Percentiles rank a stretch among this genome's conserved stretches.
These are phyloP conservation scores for Forsythia viridissima DNA, from an alignment of 257 asterid genomes.

Conservation along the genomic window DNA sequence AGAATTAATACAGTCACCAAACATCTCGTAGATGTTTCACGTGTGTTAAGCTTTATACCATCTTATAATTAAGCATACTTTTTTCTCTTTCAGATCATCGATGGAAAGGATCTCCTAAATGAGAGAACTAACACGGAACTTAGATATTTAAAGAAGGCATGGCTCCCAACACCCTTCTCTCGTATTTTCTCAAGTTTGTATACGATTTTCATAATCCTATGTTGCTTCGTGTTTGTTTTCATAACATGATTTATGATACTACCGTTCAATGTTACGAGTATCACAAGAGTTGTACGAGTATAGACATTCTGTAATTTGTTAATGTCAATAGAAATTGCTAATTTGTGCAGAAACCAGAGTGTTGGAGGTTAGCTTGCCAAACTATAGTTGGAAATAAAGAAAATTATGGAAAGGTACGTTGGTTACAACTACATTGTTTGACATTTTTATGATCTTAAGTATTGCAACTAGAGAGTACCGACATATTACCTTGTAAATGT, in stretches of 20 bases:
- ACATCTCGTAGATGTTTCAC: neutral
- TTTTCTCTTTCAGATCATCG: slow-evolving; percentile 55
- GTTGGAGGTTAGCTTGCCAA: slow-evolving; percentile 98
- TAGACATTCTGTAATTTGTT: neutral
- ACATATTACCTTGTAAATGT: neutral
- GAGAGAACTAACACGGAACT: slow-evolving; percentile 83
- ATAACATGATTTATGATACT: neutral
- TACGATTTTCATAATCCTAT: neutral
- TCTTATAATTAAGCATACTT: neutral
- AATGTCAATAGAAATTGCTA: neutral
- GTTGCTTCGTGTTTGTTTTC: neutral
- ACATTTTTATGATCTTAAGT: neutral
- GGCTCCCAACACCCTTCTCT: neutral
- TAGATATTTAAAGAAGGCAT: slow-evolving; percentile 80
- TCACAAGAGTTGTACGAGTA: neutral
- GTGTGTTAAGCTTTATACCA: neutral
- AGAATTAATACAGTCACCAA: neutral
- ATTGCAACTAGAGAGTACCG: neutral
- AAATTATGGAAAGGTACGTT: slow-evolving; percentile 79
- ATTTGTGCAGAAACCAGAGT: slow-evolving; percentile 73
- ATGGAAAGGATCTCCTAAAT: slow-evolving; percentile 84
- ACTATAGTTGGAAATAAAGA: slow-evolving; percentile 94
- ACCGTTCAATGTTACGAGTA: no score
- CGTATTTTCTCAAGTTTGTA: neutral
- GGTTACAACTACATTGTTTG: neutral